Base-by-base conservation (phyloP, 768 basidiomycete genomes). In the Mycena capillaripes region DNA sequence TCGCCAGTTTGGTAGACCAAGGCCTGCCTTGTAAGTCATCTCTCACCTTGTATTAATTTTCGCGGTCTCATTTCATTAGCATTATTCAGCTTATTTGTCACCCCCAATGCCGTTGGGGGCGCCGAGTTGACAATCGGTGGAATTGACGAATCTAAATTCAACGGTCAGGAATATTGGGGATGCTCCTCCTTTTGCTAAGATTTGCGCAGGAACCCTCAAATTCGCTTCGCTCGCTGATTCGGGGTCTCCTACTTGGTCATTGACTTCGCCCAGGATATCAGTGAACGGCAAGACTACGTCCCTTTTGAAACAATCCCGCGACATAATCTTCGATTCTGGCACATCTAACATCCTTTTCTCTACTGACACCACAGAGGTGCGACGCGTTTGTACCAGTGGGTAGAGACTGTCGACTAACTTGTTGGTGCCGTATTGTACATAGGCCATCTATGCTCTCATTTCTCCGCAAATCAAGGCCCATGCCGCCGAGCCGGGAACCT, bases 401-500 rank as follows among this genome's bases (percentile, higher is more conserved):
- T n/a, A 46, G 19, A 25, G 40, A n/a, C 19, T 14, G 4, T 19
- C 7, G 9, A 23, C 38, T 53, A 40, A 64, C 11, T 40, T 17
- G 76, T n/a, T n/a, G n/a, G n/a, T n/a, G n/a, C n/a, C n/a, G n/a
- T n/a, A 87, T 59, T 38, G 46, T 21, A 27, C 25, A n/a, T 70
- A 89, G 88, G 88, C 87, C 23, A 88, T 90, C 69, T 88, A 90
- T 75, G 84, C 88, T 30, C 82, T 88, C 71, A 90, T 90, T 60
- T 90, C 89, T 27, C 85, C 88, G 29, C 79, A 88, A 71, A 89
- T 91, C 79, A 79, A 86, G 76, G 84, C 89, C 16, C 87, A 87
- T 77, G 72, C 80, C 7, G 83, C 81, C n/a, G 86, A 88, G 75
- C 83, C 87, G 25, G 89, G 89, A n/a, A 86, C 89, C 11, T 90